A percentile compares a stretch with the other conserved stretches of the same genome.
Evolutionary conservation across 306 rosid species (phyloP).

Genomic region (Vigna angularis): DNA sequence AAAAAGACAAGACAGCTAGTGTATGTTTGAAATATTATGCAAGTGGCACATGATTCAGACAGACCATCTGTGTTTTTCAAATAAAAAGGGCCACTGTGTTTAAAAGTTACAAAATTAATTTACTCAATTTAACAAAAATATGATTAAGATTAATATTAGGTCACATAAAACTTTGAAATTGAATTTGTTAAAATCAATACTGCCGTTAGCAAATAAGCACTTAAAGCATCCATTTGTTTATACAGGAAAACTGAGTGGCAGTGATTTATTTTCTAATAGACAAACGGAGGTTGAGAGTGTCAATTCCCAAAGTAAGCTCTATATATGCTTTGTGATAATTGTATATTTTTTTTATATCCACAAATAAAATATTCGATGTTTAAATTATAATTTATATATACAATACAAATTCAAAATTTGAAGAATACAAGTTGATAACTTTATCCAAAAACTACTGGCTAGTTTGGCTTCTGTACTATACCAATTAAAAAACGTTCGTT

Average conservation of each 20-base stretch:
- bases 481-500: conserved; percentile 15
- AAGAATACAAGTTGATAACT: neutral
- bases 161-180: neutral
- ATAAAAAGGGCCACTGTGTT: neutral
- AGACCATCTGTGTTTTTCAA: conserved; percentile 10
- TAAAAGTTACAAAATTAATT: neutral
- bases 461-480: conserved; percentile 9
- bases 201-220: neutral
- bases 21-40: conserved; percentile 18
- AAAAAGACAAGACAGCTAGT: conserved; percentile 29
- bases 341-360: neutral
- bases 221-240: neutral
- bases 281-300: neutral
- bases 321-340: neutral
- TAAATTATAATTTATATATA: neutral
- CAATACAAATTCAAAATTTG: neutral
- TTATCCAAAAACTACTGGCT: conserved; percentile 17
- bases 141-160: neutral
- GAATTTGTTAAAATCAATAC: neutral
- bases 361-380: neutral
- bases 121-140: neutral
- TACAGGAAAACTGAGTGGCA: neutral
- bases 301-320: conserved; percentile 7
- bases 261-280: neutral
- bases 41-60: conserved; percentile 38